Base-by-base conservation (phyloP, 805 yeast species). In the Ogataea dorogensis region DNA sequence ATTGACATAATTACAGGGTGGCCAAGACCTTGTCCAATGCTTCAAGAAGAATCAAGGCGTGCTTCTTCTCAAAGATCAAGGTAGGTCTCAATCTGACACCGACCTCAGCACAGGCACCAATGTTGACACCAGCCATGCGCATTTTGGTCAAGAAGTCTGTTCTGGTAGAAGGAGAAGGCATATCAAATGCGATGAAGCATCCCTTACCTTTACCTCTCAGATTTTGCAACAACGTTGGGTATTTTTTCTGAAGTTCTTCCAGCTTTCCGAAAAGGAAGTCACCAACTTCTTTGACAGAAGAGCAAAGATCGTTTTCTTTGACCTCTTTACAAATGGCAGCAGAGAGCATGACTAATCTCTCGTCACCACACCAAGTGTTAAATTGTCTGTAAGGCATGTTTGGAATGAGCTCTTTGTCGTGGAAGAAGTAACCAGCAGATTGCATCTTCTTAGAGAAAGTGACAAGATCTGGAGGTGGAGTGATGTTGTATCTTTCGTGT, bases 311-410 rank as follows among this genome's bases (percentile, higher is more conserved):
- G 57, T 83, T 63, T 50, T 76, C 75, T 31, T 67, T 63, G 31
- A 83, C 67, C 66, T 85, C 88, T 47, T 72, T 59, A 53, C 76
- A 77, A 56, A 86, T 82, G 47, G 86, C 78, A 54, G 82, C 79
- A 38, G 89, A 84, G 52, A 86, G 70, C 53, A 85, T 67, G 59
- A 83, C 73, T 65, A 81, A 78, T 42, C 88, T 81, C 60, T 94
- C 89, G 66, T 85, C 95, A 54, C 95, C 95, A 67, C 91, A 83
- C 95, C 95, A 85, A 41, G 95, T 85, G 78, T 85, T 85, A 75
- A 85, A 85, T 71, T 86, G 94, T 63, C 95, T 78, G 73, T 81
- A 85, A n/a, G 94, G 79, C 55, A 64, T 61, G 63, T 77, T 71
- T 54, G 95, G 95, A 50, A 81, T 71, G 42, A 85, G 65, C 53